Base-by-base conservation (phyloP, 1,284 basidiomycete species). In the Apiotrichum montevideense region DNA sequence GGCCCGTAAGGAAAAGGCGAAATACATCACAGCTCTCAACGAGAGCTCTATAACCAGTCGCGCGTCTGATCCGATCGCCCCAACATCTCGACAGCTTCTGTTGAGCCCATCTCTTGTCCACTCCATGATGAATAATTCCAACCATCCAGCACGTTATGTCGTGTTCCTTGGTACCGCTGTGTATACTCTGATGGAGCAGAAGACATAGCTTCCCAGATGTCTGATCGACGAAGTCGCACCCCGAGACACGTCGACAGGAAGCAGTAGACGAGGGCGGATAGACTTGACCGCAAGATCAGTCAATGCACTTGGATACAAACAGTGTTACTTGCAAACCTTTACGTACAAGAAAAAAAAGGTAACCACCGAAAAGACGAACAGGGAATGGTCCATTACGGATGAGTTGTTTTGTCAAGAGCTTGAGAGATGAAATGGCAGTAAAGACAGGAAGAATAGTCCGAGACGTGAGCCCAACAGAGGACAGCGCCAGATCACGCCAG, bases 171-270 rank as follows among this genome's bases (percentile, higher is more conserved):
- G 40, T 37, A 35, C 6, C 21, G 10, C 9, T 40, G 34, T 10
- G n/a, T 7, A 15, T 35, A 21, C 14, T 13, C 33, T 6, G 35
- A 56, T 34, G 7, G 57, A 15, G 62, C 54, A 14, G 55, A 43
- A 0, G 59, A 46, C 44, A 75, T 45, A 1, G 74, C 74, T 44
- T 72, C 68, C 53, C 63, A 62, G 2, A 74, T 8, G 54, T 74
- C 72, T 10, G 68, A 64, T 0, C 66, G 63, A 5, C 74, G 66
- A 32, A 74, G 67, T 9, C 64, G 62, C 29, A 73, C 41, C 6
- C 74, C 72, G 0, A 74, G 56, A 42, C 74, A 76, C 0, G 72
- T 70, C 1, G 74, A 76, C 7, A 76, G 67, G 61, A 76, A 73
- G 59, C 72, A 73, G 59, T 69, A 76, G 14, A 74, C 67, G 48